phyloP scores from a whole-genome alignment of 495 filamentous ascomycete genomes.

The Aspergillus incahuasiensis region DNA sequence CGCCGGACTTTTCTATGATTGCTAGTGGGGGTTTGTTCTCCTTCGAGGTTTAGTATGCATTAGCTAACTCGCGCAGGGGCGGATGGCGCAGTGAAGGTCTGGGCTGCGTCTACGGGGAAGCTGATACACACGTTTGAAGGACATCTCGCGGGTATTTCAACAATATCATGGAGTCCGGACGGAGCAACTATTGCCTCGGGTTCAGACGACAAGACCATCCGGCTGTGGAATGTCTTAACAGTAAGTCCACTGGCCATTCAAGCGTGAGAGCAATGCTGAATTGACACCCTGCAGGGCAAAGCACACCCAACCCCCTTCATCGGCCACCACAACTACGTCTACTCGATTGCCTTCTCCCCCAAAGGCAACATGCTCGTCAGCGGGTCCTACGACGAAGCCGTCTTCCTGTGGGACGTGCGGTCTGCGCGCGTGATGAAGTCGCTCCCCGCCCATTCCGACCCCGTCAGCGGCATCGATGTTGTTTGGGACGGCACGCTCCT shows the following conservation, averaged over 20 bases:
- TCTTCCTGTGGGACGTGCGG: conserved; percentile 93
- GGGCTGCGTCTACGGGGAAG: conserved; percentile 73
- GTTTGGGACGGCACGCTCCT: conserved; percentile 88
- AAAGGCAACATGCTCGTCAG: conserved; percentile 95
- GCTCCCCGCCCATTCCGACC: conserved; percentile 90
- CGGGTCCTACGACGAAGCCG: conserved; percentile 94
- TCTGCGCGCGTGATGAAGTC: conserved; percentile 79
- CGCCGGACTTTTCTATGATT: conserved; percentile 82
- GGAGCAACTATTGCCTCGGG: conserved; percentile 81
- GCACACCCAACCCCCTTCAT: conserved; percentile 60
- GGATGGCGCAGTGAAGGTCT: conserved; percentile 84
- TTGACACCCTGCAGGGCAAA: conserved; percentile 42
- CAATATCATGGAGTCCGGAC: conserved; percentile 87
- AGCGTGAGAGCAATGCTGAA: neutral
- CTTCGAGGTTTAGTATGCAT: neutral
- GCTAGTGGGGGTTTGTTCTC: conserved; percentile 68
- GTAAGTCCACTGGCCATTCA: conserved; percentile 47
- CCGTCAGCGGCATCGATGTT: conserved; percentile 89
- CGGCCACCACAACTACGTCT: conserved; percentile 95
- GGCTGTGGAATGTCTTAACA: conserved; percentile 82
- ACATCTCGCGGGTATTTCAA: conserved; percentile 86
- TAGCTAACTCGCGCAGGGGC: conserved; percentile 50
- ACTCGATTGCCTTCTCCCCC: conserved; percentile 86
- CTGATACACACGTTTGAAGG: conserved; percentile 85
- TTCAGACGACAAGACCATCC: conserved; percentile 92